Percentiles rank a stretch among this genome's conserved stretches.
Evolutionary conservation across 2,329 filamentous ascomycete species (phyloP).

Genomic region (Talaromyces sp.): DNA sequence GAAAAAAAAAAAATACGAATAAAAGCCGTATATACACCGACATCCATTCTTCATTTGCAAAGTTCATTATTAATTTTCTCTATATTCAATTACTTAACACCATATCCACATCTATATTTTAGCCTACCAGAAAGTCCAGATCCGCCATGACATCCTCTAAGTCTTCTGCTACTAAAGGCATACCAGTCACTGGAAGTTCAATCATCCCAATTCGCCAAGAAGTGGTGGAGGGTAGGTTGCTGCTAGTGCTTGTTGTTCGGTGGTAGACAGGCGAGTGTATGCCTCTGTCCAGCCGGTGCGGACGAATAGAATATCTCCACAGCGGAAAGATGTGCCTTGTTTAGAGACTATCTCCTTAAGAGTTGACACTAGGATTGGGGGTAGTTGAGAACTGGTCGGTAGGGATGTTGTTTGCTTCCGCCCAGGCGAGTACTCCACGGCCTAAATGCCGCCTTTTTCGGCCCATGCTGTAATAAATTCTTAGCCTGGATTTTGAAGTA

Average conservation of each 20-base stretch:
- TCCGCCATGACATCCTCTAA: no score
- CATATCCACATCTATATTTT: no score
- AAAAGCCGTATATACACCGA: no score
- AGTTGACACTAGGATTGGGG: slow-evolving; percentile 14
- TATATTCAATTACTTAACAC: no score
- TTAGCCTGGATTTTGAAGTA: background rate
- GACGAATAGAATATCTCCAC: slow-evolving; percentile 54
- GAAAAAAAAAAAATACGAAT: no score
- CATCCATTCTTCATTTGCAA: no score
- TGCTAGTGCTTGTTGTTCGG: slow-evolving; percentile 33
- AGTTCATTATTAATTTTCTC: no score
- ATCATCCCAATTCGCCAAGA: no score
- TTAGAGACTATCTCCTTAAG: slow-evolving; percentile 41
- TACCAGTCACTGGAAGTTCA: no score
- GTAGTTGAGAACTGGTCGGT: slow-evolving; percentile 35
- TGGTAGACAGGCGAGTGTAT: slow-evolving; percentile 32
- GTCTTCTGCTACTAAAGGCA: no score
- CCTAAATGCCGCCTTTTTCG: slow-evolving; percentile 21
- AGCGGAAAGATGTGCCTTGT: slow-evolving; percentile 38
- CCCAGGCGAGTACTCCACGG: slow-evolving; percentile 44
- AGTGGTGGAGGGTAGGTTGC: slow-evolving; percentile 21
- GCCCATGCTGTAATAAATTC: slow-evolving; percentile 23
- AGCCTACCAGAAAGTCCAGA: no score
- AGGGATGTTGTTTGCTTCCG: slow-evolving; percentile 27
- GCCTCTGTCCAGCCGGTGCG: slow-evolving; percentile 49